Evolutionary conservation across 805 yeast genomes (phyloP), one percentile per base, ranked within the genome.

Genomic region (Teunomyces cretensis): DNA sequence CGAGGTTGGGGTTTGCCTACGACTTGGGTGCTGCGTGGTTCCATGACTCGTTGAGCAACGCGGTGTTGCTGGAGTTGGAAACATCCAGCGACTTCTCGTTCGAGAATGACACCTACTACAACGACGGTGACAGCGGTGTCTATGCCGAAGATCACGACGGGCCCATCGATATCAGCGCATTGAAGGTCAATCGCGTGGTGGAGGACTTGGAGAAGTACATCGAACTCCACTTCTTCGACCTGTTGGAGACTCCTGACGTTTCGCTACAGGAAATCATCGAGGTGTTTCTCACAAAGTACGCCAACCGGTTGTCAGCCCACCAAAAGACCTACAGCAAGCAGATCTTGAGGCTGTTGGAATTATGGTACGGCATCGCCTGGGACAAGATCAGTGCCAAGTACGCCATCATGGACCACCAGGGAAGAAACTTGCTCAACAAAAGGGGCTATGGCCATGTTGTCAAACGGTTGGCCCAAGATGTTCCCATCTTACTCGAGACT

Each of bases 1-100:
- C 55, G 33, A 47, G 47, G n/a, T 31, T 52, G 6, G 61, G 62
- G 13, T 43, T 43, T 22, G 56, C 65, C 2, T 83, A 84, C 54
- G 96, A 89, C 59, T 51, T 88, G n/a, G 97, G 97, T 0, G 96
- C 96, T 0, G 79, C 90, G 4, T 90, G 97, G 97, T 87, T 86
- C 58, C 97, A 90, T 58, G 96, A 88, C 52, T 80, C 90, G 0
- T 64, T 88, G 32, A 71, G 76, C 28, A 90, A 90, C 59, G 74
- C 76, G 2, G 67, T 24, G 62, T 67, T 16, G 37, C 45, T 56
- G 30, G 65, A 62, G 27, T 24, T 57, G 8, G 52, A 46, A 3
- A 51, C 48, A 6, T 36, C 37, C 9, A 54, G 49, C 1, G 45
- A 35, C 1, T 58, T 62, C 36, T 56, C 58, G 42, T 33, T 57